Conservation (phyloP, 805 yeast genomes). For the Candida sithepensis region DNA sequence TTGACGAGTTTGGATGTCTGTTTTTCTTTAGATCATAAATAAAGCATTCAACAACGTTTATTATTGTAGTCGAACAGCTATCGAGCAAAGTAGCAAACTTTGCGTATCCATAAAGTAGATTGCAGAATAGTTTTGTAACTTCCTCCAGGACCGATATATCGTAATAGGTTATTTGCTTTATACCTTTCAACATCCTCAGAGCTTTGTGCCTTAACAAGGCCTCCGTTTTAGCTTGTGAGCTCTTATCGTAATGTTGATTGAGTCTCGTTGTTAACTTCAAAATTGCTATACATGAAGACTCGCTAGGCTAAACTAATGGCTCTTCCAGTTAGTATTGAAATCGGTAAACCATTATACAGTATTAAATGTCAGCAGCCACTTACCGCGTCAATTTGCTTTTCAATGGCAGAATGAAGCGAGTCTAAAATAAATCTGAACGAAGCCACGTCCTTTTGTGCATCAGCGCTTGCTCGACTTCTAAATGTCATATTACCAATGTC, state of each 20-base stretch:
- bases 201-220: constrained; percentile 11
- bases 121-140: constrained; percentile 3
- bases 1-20: not conserved
- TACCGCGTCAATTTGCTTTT: not conserved
- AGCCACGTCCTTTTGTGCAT: not conserved
- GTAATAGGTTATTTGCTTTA: constrained; percentile 7
- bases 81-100: not conserved
- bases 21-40: not conserved
- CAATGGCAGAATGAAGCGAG: not conserved
- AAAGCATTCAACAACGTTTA: not conserved
- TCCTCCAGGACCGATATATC: constrained; percentile 13
- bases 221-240: constrained; percentile 10
- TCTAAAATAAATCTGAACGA: not conserved
- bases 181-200: constrained; percentile 7
- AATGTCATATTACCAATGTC: not conserved
- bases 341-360: no score
- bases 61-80: not conserved
- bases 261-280: constrained; percentile 12
- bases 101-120: not conserved
- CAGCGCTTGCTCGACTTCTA: not conserved
- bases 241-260: constrained; percentile 15
- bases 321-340: not conserved
- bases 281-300: constrained; percentile 8
- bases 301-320: constrained; percentile 10
- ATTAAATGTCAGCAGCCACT: not conserved